Conservation (phyloP, 345 rosid species). For the Raphanus raphanistrum region DNA sequence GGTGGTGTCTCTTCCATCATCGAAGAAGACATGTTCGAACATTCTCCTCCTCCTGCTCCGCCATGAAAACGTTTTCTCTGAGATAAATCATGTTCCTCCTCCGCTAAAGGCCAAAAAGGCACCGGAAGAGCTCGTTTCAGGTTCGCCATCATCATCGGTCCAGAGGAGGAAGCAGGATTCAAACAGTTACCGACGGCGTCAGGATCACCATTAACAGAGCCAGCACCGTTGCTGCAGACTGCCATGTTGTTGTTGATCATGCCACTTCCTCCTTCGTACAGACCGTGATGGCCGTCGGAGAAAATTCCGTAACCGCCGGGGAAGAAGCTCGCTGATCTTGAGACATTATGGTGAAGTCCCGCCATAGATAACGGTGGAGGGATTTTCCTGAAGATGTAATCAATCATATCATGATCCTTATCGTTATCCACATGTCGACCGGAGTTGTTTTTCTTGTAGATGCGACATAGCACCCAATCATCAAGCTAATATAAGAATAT, state of each 20-base stretch:
- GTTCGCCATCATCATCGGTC: slow-evolving; percentile 44
- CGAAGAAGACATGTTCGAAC: slow-evolving; percentile 34
- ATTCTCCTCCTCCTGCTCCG: slow-evolving; percentile 40
- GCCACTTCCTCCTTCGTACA: slow-evolving; percentile 13
- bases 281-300: slow-evolving; percentile 7
- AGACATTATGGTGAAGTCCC: slow-evolving; percentile 29
- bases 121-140: slow-evolving; percentile 62
- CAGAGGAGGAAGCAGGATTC: slow-evolving; percentile 41
- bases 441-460: slow-evolving; percentile 75
- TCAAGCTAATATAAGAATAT: slow-evolving; percentile 59
- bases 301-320: slow-evolving; percentile 25
- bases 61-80: slow-evolving; percentile 57
- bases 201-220: neutral
- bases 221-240: slow-evolving; percentile 2
- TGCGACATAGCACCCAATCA: slow-evolving; percentile 96
- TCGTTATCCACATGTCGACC: slow-evolving; percentile 44
- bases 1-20: slow-evolving; percentile 30
- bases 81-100: slow-evolving; percentile 38
- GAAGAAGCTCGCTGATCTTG: slow-evolving; percentile 24
- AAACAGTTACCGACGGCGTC: slow-evolving; percentile 8
- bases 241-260: slow-evolving; percentile 21
- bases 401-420: slow-evolving; percentile 38
- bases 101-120: slow-evolving; percentile 52
- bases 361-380: slow-evolving; percentile 50
- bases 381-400: slow-evolving; percentile 53